Base-by-base conservation (phyloP, 208 protist genomes). In the Acanthamoeba triangularis region DNA sequence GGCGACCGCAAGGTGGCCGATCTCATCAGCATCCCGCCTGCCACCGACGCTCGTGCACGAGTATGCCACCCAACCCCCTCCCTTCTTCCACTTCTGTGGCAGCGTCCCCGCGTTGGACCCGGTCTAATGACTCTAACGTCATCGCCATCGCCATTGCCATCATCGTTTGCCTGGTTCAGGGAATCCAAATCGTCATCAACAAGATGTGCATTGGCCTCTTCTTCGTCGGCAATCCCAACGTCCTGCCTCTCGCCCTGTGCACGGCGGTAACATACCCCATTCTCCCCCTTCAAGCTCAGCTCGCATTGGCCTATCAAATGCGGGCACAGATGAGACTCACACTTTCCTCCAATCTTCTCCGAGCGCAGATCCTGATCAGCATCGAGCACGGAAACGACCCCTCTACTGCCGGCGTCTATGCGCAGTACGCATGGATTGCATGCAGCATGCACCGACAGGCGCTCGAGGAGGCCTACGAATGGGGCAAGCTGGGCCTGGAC, bases 321-420 rank as follows among this genome's bases (percentile, higher is more conserved):
- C 44, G 14, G 44, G 44, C 13, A 1, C 3, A 59, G 54, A 11
- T 59, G 3, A 4, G 23, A 61, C 14, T 25, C 23, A 25, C 54
- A 61, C 23, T 25, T 28, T 18, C 14, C 23, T 18, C 54, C 11
- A 3, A 61, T 65, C 8, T 16, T 76, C 35, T 25, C 13, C 16
- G 18, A n/a, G n/a, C n/a, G 61, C 61, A 93, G 88, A 44, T 93
- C 28, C 28, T 37, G 33, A 76, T 76, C 41, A 80, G 63, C 44
- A 93, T 93, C 59, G 59, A 93, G 61, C 47, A 93, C 41, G 88
- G 88, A n/a, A n/a, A 80, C 37, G 59, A 52, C 14, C 35, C 88
- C 28, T 44, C 25, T 0, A 61, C 88, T 3, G 33, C 88, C 16
- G 35, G 25, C 25, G 37, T 93, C 25, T 93, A 59, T 16, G 88